Conservation (phyloP, 768 basidiomycete genomes). For the Amanita pseudoporphyria region DNA sequence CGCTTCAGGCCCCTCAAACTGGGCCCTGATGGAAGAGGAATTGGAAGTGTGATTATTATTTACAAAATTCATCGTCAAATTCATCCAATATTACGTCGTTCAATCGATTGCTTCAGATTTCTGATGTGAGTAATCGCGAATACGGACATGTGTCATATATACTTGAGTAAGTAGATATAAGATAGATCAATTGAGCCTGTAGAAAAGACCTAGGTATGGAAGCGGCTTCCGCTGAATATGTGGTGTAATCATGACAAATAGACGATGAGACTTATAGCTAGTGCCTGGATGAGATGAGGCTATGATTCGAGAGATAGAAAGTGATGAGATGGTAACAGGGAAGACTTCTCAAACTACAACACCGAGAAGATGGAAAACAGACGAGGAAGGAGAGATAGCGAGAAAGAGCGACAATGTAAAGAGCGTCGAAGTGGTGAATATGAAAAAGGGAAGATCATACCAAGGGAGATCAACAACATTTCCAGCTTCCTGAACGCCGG, state of each 20-base stretch:
- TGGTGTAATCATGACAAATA: constrained; percentile 5
- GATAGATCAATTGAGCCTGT: constrained; percentile 28
- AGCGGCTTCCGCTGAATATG: neutral
- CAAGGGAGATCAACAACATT: constrained; percentile 47
- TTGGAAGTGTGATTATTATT: constrained; percentile 2
- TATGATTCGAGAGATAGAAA: constrained; percentile 15
- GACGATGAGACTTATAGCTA: neutral
- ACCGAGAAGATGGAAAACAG: constrained; percentile 11
- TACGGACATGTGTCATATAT: constrained; percentile 26
- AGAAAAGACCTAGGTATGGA: constrained; percentile 17
- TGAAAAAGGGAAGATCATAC: constrained; percentile 5
- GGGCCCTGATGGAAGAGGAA: neutral
- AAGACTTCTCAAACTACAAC: constrained; percentile 10
- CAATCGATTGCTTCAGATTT: constrained; percentile 5
- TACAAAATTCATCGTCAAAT: constrained; percentile 4
- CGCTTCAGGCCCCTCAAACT: neutral
- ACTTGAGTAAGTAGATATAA: constrained; percentile 33
- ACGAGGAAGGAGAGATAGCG: constrained; percentile 10
- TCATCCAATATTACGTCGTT: too few species aligned
- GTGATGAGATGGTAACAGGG: constrained; percentile 8
- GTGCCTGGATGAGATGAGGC: constrained; percentile 10
- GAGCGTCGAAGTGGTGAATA: constrained; percentile 12
- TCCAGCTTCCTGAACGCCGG: constrained; percentile 49
- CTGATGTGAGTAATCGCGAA: constrained; percentile 5
- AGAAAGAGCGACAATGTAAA: constrained; percentile 15